Evolutionary conservation across 352 stramenopile genomes (phyloP), one percentile per base, ranked within the genome.

Genomic region (Lagenidium sp.): DNA sequence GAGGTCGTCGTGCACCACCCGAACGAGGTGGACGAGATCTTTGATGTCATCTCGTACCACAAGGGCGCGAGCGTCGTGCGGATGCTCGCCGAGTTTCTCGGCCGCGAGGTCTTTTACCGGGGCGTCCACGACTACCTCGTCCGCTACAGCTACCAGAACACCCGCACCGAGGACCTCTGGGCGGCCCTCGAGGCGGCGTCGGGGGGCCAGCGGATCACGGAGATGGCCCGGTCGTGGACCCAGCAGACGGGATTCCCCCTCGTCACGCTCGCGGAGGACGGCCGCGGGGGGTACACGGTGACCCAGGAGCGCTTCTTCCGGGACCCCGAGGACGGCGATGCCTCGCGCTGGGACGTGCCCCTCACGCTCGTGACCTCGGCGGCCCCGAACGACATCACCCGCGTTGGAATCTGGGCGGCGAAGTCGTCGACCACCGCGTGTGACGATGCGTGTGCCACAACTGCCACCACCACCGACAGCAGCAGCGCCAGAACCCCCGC

Each of bases 1-100:
- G 86, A 98, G 62, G 94, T 98, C 7, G 76, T 90, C 6, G 96
- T 98, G 46, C 65, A 91, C 51, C 71, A 88, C 43, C 74, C 76
- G 15, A 83, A 97, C 47, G 95, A 98, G 56, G 93, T 97, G 4
- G 92, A 98, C 47, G 79, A 98, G 63, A 97, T 99, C 41, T 99
- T 99, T 55, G 95, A 99, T 66, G 92, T 79, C 0, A 98, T 99
- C 69, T 95, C 70, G 52, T 98, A 98, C 59, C 68, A 87, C 67
- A 98, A 98, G 55, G 94, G 76, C 11, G 75, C 73, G 2, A 84
- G 68, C 15, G 47, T 89, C 18, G 69, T 89, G 31, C 70, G 73
- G 24, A 85, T 89, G 76, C 55, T 89, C 25, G 75, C 63, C 4
- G 73, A 89, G 50, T 89, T 65, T 42, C 55, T 89, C 15, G 73